Percentiles rank a stretch among this genome's conserved stretches.
These are phyloP conservation scores for Saccharum spontaneum DNA, from an alignment of 176 grass and related monocot species.

Conservation along the genomic window DNA sequence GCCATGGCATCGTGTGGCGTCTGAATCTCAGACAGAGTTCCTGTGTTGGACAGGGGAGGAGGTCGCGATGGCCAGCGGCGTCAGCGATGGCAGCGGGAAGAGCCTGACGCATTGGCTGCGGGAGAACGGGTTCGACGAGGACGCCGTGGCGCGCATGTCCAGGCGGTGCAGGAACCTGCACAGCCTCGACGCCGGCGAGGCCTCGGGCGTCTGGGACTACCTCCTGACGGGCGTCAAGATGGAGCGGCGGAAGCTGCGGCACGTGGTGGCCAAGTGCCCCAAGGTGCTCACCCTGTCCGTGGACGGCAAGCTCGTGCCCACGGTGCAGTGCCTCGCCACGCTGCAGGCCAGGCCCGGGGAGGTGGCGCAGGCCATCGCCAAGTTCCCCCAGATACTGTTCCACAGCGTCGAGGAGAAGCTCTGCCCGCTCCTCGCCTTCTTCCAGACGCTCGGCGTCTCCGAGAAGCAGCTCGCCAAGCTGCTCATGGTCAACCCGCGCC, in stretches of 20 bases:
- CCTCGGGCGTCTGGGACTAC: slow-evolving; percentile 74
- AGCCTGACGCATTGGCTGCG: slow-evolving; percentile 61
- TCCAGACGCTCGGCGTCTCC: slow-evolving; percentile 72
- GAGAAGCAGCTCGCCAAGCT: slow-evolving; percentile 91
- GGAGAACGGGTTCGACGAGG: slow-evolving; percentile 83
- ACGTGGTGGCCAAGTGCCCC: slow-evolving; percentile 84
- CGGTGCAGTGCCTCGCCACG: slow-evolving; percentile 82
- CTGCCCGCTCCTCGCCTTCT: slow-evolving; percentile 89
- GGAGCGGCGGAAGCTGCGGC: slow-evolving; percentile 72
- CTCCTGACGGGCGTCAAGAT: slow-evolving; percentile 63
- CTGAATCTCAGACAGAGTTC: background rate
- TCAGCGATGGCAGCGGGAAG: slow-evolving; percentile 28
- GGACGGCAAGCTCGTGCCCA: slow-evolving; percentile 71
- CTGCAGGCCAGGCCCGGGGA: slow-evolving; percentile 71
- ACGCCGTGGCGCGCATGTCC: slow-evolving; percentile 54
- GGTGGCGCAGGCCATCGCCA: slow-evolving; percentile 68
- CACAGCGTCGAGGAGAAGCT: slow-evolving; percentile 94
- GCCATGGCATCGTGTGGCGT: background rate
- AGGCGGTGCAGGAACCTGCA: slow-evolving; percentile 70
- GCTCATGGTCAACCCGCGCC: slow-evolving; percentile 83
- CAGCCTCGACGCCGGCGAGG: slow-evolving; percentile 50
- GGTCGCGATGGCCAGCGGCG: slow-evolving; percentile 35
- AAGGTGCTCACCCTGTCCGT: slow-evolving; percentile 80
- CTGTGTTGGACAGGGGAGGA: background rate
- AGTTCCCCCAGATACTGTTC: slow-evolving; percentile 87